Evolutionary conservation across 2,329 filamentous ascomycete species (phyloP), one percentile per base, ranked within the genome.

Genomic region (Fusarium armeniacum): DNA sequence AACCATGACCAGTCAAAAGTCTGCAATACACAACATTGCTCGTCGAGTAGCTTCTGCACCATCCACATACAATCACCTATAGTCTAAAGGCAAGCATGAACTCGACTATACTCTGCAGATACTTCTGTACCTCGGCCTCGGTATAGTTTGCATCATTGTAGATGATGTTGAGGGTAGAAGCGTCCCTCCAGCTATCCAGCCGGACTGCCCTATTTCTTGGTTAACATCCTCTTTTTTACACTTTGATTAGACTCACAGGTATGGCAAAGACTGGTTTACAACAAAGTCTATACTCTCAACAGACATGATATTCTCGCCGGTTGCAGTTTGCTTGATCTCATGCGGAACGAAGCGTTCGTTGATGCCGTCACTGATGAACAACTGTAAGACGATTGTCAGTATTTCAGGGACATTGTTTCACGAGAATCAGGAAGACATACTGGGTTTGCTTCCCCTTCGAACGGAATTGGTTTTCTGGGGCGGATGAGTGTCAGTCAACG

Each of bases 91-190:
- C 46, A 7, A 50, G 8, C 46, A 50, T 50, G 4, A 50, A 50
- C 13, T 50, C 20, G 10, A 50, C 46, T 22, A 50, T 50, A 1
- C 12, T 36, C 11, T 50, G 3, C 5, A 50, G 2, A 5, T 50
- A 50, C 16, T 15, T 9, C 16, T 20, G 32, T 24, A 50, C 46
- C 16, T 50, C 46, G 0, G 22, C 20, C 12, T 50, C 32, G 11
- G 11, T 50, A 15, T 50, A 50, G 46, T 50, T 50, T 6, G 46
- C 46, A 50, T 50, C 46, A 26, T 50, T 50, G 5, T 35, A 50
- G 11, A 50, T 50, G 6, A 50, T 50, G 20, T 50, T 50, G 16
- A 50, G 46, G 22, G 32, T 26, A 8, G 46, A 50, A 18, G 46
- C 46, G 5, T 50, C 46, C 32, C 22, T 50, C 46, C 46, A 50